Base-by-base conservation (phyloP, 352 stramenopile species). In the Globisporangium echinulatum region DNA sequence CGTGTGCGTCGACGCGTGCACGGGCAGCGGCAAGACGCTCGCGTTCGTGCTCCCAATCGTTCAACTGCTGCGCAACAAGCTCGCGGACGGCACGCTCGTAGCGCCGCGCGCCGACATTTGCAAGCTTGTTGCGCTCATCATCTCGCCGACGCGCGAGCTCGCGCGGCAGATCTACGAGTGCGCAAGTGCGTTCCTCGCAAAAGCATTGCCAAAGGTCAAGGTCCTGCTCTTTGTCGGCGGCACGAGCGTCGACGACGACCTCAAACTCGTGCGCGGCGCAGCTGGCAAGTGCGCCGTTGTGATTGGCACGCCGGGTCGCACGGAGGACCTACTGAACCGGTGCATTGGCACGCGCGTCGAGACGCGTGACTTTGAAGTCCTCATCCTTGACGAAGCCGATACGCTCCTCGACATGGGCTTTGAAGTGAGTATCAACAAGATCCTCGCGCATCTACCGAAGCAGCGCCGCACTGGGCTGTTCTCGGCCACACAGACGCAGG, bases 341-440 rank as follows among this genome's bases (percentile, higher is more conserved):
- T 97, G 81, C 60, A 76, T 82, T 19, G 75, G 77, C 59, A 76
- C 70, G 39, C 82, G 67, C 14, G 60, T 98, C 47, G 90, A 98
- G 64, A 81, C 89, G 14, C 86, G 82, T 40, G 88, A 98, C 72
- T 90, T 99, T 54, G 96, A 99, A 65, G 90, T 98, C 39, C 77
- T 99, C 19, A 97, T 99, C 52, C 70, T 99, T 39, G 97, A 99
- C 72, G 97, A 99, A 72, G 97, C 96, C n/a, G 98, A 99, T 68
- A 98, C 96, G 25, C 67, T 99, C 43, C 80, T 99, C 43, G 96
- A 98, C 72, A 98, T 99, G 82, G 96, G 96, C 59, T 99, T 99
- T 65, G 89, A 98, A 66, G 83, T 96, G 11, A 96, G 92, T 52
- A 84, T 99, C 39, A 97, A 93, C 60, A 93, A 85, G 56, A 99